Evolutionary conservation across 768 basidiomycete genomes (phyloP).

Genomic region (Flagelloscypha sp.): DNA sequence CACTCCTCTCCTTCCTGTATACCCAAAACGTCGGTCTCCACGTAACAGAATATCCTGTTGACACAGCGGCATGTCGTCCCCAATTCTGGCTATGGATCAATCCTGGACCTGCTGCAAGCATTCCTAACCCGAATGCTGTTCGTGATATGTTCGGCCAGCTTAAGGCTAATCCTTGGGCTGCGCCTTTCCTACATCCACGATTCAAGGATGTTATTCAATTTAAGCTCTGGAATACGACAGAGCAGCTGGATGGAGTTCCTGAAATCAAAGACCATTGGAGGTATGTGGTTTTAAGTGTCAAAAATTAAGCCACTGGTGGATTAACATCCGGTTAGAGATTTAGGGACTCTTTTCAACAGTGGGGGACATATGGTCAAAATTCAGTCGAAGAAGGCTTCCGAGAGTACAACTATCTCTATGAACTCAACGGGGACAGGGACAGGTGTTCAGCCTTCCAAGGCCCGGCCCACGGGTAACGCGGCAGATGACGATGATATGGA

Average conservation of each 20-base stretch:
- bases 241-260: constrained; percentile 85
- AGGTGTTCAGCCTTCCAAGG: constrained; percentile 10
- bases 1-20: constrained; percentile 88
- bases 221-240: constrained; percentile 97
- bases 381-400: constrained; percentile 31
- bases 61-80: constrained; percentile 63
- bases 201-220: constrained; percentile 92
- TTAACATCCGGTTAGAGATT: no score
- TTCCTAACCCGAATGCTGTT: constrained; percentile 76
- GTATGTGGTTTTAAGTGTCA: constrained; percentile 42
- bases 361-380: constrained; percentile 70
- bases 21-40: constrained; percentile 91
- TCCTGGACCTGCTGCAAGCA: constrained; percentile 88
- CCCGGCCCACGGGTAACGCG: constrained; percentile 20
- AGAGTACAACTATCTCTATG: constrained; percentile 11
- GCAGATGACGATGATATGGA: constrained; percentile 49
- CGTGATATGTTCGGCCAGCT: constrained; percentile 79
- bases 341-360: constrained; percentile 82
- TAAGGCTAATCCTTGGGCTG: constrained; percentile 84
- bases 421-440: constrained; percentile 11
- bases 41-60: constrained; percentile 37
- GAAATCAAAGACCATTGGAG: constrained; percentile 92
- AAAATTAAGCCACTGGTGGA: no score
- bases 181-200: constrained; percentile 87
- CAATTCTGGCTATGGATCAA: constrained; percentile 99